Evolutionary conservation across 2,329 filamentous ascomycete genomes (phyloP).

Genomic region (Apiospora sp.): DNA sequence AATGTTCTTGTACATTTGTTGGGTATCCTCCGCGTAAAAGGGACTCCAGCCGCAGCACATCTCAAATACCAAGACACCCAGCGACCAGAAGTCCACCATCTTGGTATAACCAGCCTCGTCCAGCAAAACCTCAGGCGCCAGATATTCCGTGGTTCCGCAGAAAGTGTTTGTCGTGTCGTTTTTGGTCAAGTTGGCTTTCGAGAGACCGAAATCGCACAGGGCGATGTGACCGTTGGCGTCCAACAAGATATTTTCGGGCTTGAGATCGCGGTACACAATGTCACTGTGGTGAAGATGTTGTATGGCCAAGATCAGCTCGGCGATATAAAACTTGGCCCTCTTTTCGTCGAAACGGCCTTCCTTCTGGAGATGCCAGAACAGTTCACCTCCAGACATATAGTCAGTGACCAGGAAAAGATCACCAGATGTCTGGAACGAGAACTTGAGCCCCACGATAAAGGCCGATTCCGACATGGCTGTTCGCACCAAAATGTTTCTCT

Average conservation of each 20-base stretch:
- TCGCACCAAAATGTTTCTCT: conserved; percentile 95
- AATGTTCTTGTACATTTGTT: conserved; percentile 99
- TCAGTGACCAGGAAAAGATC: conserved; percentile 98
- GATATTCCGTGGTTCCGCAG: conserved; percentile 96
- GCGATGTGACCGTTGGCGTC: conserved; percentile 98
- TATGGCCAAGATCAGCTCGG: conserved; percentile 92
- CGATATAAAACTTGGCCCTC: conserved; percentile 98
- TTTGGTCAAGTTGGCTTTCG: conserved; percentile 95
- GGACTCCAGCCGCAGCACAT: conserved; percentile 99
- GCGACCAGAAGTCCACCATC: conserved; percentile 99
- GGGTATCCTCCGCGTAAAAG: conserved; percentile 98
- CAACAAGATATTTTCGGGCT: conserved; percentile 96
- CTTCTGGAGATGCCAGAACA: conserved; percentile 99
- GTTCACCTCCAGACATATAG: conserved; percentile 98
- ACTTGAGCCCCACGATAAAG: conserved; percentile 97
- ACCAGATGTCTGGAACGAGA: conserved; percentile 96
- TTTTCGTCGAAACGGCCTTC: conserved; percentile 95
- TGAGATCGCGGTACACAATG: conserved; percentile 96
- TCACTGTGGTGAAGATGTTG: conserved; percentile 96
- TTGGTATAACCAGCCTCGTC: conserved; percentile 99
- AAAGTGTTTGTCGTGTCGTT: conserved; percentile 99
- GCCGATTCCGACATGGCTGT: conserved; percentile 95
- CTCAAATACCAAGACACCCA: conserved; percentile 96
- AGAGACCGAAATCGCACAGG: conserved; percentile 95
- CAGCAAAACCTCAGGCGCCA: conserved; percentile 92